phyloP scores from a whole-genome alignment of 2,329 filamentous ascomycete species.

The Ophiobolus disseminans region DNA sequence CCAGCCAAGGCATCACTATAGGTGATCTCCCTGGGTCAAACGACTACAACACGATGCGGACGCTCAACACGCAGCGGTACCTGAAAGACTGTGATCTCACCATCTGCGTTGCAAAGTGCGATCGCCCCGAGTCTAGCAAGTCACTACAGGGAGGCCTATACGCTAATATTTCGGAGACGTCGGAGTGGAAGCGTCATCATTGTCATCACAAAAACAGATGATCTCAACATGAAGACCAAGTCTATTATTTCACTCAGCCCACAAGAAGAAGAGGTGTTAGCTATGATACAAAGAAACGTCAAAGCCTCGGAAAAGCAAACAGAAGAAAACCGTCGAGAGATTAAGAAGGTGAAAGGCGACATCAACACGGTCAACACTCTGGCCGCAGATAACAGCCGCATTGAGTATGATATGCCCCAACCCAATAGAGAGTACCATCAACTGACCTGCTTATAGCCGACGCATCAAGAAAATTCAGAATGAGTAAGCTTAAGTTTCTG shows the following conservation, averaged over 20 bases:
- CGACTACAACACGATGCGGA: too few relatives aligned
- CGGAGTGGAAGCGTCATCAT: conserved; percentile 27
- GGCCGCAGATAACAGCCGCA: too few relatives aligned
- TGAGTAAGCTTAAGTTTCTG: not conserved
- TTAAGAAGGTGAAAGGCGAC: too few relatives aligned
- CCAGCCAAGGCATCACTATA: conserved; percentile 17
- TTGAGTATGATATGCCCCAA: too few relatives aligned
- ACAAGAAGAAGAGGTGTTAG: not conserved
- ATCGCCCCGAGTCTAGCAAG: conserved; percentile 15
- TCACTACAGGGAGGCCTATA: conserved; percentile 12
- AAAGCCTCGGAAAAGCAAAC: too few relatives aligned
- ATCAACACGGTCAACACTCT: too few relatives aligned
- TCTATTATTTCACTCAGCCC: not conserved
- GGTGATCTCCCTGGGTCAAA: conserved; percentile 27
- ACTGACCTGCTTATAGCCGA: too few relatives aligned
- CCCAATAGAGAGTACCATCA: too few relatives aligned
- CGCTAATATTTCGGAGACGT: conserved; percentile 21
- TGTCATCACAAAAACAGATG: conserved; percentile 4
- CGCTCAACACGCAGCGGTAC: too few relatives aligned
- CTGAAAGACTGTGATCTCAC: too few relatives aligned
- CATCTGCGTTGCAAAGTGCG: conserved; percentile 26
- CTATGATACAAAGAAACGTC: not conserved
- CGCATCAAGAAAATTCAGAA: not conserved
- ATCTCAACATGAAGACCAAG: not conserved
- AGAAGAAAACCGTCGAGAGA: too few relatives aligned